Evolutionary conservation across 768 basidiomycete species (phyloP).

Genomic region (Serendipita vermifera): DNA sequence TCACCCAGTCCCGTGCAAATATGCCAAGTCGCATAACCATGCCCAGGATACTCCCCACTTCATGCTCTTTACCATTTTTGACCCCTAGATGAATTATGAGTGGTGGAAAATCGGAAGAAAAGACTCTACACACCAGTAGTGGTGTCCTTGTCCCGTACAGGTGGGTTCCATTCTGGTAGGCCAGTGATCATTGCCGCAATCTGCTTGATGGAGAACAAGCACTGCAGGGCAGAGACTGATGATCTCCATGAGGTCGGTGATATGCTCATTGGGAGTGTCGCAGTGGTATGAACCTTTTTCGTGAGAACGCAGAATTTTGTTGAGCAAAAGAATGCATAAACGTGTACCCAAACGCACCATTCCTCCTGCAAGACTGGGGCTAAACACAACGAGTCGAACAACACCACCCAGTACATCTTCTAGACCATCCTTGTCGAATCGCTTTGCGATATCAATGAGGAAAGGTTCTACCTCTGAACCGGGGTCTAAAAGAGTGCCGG

Average conservation of each 20-base stretch:
- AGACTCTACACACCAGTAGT: background rate
- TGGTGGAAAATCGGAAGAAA: background rate
- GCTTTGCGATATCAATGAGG: constrained; percentile 66
- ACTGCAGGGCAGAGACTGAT: constrained; percentile 66
- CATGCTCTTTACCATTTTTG: constrained; percentile 19
- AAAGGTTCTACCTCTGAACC: constrained; percentile 59
- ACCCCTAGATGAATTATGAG: background rate
- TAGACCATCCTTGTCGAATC: constrained; percentile 73
- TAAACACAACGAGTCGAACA: constrained; percentile 42
- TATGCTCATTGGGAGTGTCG: background rate
- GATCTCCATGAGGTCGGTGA: constrained; percentile 54
- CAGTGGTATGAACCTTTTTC: constrained; percentile 4
- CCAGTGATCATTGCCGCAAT: constrained; percentile 71
- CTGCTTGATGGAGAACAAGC: constrained; percentile 65
- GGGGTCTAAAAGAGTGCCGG: constrained; percentile 41
- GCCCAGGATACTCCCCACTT: constrained; percentile 59
- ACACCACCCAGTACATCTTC: constrained; percentile 69
- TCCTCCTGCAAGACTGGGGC: constrained; percentile 24
- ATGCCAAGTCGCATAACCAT: constrained; percentile 73
- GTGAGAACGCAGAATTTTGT: no score
- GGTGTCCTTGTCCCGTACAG: constrained; percentile 1
- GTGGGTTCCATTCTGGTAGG: constrained; percentile 62
- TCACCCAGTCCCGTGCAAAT: constrained; percentile 82
- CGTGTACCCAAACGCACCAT: background rate
- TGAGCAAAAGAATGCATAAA: no score